Base-by-base conservation (phyloP, 768 basidiomycete genomes). In the Porphyrellus cyaneotinctus region DNA sequence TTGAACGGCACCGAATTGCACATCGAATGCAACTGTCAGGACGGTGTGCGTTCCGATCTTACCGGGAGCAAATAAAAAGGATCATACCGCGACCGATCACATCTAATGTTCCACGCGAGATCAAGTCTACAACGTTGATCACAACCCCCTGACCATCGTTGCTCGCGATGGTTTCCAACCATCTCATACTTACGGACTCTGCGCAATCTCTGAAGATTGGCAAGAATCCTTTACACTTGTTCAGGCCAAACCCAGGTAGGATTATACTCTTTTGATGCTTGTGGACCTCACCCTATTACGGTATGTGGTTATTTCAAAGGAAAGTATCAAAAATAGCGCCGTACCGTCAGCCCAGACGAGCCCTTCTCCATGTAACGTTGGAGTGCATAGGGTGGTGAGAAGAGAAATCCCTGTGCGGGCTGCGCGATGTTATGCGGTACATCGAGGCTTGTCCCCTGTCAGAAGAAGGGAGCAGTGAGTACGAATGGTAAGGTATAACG, bases 191-290 rank as follows among this genome's bases (percentile, higher is more conserved):
- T 30, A 65, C 52, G n/a, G 51, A 47, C 23, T 65, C 58, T 0
- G 65, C 61, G 18, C 55, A 73, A 48, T 71, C 67, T 39, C 67
- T 69, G 66, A 82, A 82, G 43, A 82, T 71, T 12, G 75, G 70
- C 3, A 82, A 68, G 54, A 78, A 79, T 4, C 75, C 71, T 46
- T 72, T 78, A 17, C 74, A 72, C 54, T 81, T 78, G 1, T 74
- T 73, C 5, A 62, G 71, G 50, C 80, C 78, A 54, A 83, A 82
- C 4, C 78, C 81, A 2, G 80, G 81, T 43, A 78, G 68, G 74
- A 82, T 75, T 18, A 80, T 72, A 54, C 70, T 79, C 52, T 78
- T 67, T 45, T 83, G 81, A 45, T 81, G 72, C 58, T 68, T 77
- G 53, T 83, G 82, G 23, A 67, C 74, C 20, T 73, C 64, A 2